Base-by-base conservation (phyloP, 306 rosid species). In the Begonia peltatifolia region DNA sequence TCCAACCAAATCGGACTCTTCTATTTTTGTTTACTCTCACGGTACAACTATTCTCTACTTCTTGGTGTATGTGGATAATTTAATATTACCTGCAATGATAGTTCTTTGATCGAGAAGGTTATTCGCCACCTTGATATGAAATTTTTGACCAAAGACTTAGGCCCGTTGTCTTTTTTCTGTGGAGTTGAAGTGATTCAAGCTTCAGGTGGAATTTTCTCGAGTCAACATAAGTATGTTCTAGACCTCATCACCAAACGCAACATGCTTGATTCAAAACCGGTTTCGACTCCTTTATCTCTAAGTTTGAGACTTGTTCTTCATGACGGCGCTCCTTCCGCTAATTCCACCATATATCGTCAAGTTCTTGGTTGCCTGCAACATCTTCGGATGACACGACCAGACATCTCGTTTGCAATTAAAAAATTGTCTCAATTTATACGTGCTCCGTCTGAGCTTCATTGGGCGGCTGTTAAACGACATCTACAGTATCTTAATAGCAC, bases 381-480 rank as follows among this genome's bases (percentile, higher is more conserved):
- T 54, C 46, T 54, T 11, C 5, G 17, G 1, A 9, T 54, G 2
- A 36, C 57, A 3, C 44, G 57, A 8, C 57, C 46, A 11, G 42
- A 54, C 11, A 54, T 54, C 13, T 42, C 44, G 9, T 54, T 22
- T 30, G 43, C n/a, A 0, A 44, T 54, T 3, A 54, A 54, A 3
- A 54, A 54, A 25, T 12, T 54, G 0, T 35, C 42, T 9, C 44
- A 54, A 36, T 54, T 20, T n/a, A 58, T 58, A 54, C 63, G 47
- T 9, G 10, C 4, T 0, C 54, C 63, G 0, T 20, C 20, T 2
- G 3, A 9, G 6, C 11, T 10, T 16, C 55, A 50, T 16, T 60
- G 48, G 55, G 15, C 14, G 1, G 14, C 41, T 22, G 35, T 50
- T 0, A 36, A 60, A 11, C 11, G 36, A 57, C 17, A 3, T 17